Percentiles rank a stretch among this genome's conserved stretches.
Conservation (phyloP, 2,329 filamentous ascomycete species). For the Cladosporium austrohemisphaericum region DNA sequence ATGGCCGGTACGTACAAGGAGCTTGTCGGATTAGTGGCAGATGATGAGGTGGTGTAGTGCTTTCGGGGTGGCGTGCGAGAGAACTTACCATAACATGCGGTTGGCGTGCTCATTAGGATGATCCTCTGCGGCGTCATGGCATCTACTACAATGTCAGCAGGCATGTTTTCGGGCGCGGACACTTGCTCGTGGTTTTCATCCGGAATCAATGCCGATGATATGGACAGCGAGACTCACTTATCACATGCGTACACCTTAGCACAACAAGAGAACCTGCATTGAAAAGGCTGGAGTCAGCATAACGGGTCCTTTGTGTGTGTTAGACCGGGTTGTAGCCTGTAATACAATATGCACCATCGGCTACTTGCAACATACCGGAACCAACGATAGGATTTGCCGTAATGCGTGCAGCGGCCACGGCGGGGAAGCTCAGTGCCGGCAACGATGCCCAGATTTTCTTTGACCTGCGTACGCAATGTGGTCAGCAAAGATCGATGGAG, state of each 20-base stretch:
- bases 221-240: slow-evolving; percentile 46
- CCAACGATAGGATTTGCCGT: slow-evolving; percentile 49
- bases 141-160: slow-evolving; percentile 44
- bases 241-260: slow-evolving; percentile 56
- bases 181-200: too few relatives aligned
- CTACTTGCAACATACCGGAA: slow-evolving; percentile 42
- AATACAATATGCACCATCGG: slow-evolving; percentile 5
- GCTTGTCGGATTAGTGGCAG: too few relatives aligned
- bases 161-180: too few relatives aligned
- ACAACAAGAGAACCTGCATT: slow-evolving; percentile 52
- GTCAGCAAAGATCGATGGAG: neutral
- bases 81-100: slow-evolving; percentile 70
- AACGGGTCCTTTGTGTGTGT: neutral
- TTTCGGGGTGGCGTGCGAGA: too few relatives aligned
- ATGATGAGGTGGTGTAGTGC: too few relatives aligned
- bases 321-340: neutral
- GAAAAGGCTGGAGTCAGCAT: slow-evolving; percentile 2
- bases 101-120: slow-evolving; percentile 79
- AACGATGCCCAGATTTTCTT: slow-evolving; percentile 53
- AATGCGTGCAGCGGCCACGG: slow-evolving; percentile 53
- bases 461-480: slow-evolving; percentile 31
- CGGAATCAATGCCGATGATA: too few relatives aligned
- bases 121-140: slow-evolving; percentile 68
- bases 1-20: too few relatives aligned
- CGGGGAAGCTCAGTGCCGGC: slow-evolving; percentile 53